A percentile compares a stretch with the other conserved stretches of the same genome.
These are phyloP conservation scores for Rugonectria rugulosa DNA, from an alignment of 2,329 filamentous ascomycete genomes.

Conservation along the genomic window DNA sequence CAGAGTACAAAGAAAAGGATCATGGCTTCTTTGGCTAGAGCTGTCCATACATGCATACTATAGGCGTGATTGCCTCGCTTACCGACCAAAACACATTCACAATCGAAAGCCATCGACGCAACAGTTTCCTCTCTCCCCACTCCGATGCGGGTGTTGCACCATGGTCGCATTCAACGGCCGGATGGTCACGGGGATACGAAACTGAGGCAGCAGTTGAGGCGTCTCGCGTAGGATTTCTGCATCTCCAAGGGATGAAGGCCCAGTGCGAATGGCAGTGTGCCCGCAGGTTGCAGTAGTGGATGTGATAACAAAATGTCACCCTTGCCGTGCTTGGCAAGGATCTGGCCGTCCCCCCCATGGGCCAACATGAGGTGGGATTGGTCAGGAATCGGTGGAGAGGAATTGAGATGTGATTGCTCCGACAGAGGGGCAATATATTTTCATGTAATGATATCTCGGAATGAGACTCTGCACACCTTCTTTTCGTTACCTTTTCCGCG, in stretches of 20 bases:
- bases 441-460: background rate
- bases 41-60: too few relatives aligned
- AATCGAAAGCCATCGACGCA: slow-evolving; percentile 2
- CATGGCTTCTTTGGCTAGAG: too few relatives aligned
- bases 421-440: too few relatives aligned
- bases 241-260: slow-evolving; percentile 1
- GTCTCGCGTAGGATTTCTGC: slow-evolving; percentile 6
- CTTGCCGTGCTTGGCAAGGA: slow-evolving; percentile 1
- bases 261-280: slow-evolving; percentile 12
- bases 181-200: slow-evolving; percentile 5
- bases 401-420: too few relatives aligned
- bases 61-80: background rate
- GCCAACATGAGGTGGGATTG: background rate
- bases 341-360: background rate
- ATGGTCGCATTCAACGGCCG: slow-evolving; percentile 11
- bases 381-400: background rate
- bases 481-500: too few relatives aligned
- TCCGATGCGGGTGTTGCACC: slow-evolving; percentile 4
- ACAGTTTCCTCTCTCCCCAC: slow-evolving; percentile 1
- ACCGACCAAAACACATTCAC: background rate
- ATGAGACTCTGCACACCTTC: too few relatives aligned
- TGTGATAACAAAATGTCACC: slow-evolving; percentile 5
- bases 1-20: too few relatives aligned
- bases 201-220: too few relatives aligned
- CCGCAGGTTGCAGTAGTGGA: slow-evolving; percentile 2